phyloP scores from a whole-genome alignment of 176 grass and related monocot species.

The Puya raimondii region DNA sequence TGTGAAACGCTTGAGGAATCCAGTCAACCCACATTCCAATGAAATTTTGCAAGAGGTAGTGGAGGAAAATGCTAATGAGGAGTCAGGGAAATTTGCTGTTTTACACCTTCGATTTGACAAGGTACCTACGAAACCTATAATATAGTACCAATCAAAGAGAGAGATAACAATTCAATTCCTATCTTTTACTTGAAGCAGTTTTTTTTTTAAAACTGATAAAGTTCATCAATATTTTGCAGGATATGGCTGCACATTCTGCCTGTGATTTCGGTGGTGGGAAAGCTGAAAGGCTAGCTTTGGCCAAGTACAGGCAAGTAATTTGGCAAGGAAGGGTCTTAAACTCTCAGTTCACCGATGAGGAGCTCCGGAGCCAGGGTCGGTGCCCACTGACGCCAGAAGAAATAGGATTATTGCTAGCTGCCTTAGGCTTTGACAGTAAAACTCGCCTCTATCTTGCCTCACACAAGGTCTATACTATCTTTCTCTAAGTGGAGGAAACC shows the following conservation, averaged over 20 bases:
- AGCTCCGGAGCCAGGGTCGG: slow-evolving; percentile 58
- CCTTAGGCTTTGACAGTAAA: slow-evolving; percentile 60
- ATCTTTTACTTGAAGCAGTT: background rate
- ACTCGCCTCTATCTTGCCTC: slow-evolving; percentile 89
- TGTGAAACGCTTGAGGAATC: slow-evolving; percentile 53
- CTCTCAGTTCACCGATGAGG: slow-evolving; percentile 60
- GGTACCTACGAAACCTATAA: slow-evolving; percentile 32
- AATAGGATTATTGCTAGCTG: slow-evolving; percentile 65
- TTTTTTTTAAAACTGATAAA: slow-evolving; percentile 13
- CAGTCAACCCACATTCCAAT: slow-evolving; percentile 20
- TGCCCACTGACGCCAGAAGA: slow-evolving; percentile 91
- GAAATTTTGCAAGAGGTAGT: slow-evolving; percentile 26
- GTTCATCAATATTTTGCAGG: slow-evolving; percentile 26
- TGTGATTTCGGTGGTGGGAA: slow-evolving; percentile 84
- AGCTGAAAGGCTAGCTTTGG: slow-evolving; percentile 79
- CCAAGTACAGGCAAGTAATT: slow-evolving; percentile 88
- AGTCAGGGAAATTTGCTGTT: slow-evolving; percentile 54
- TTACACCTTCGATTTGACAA: slow-evolving; percentile 95
- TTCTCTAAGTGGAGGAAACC: background rate
- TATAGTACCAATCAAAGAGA: background rate
- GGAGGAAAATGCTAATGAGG: slow-evolving; percentile 25
- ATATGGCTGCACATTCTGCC: slow-evolving; percentile 94
- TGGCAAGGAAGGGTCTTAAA: slow-evolving; percentile 92
- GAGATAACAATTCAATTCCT: background rate
- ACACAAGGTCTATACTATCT: slow-evolving; percentile 49